Conservation (phyloP, 306 rosid species). For the Cicer bijugum region DNA sequence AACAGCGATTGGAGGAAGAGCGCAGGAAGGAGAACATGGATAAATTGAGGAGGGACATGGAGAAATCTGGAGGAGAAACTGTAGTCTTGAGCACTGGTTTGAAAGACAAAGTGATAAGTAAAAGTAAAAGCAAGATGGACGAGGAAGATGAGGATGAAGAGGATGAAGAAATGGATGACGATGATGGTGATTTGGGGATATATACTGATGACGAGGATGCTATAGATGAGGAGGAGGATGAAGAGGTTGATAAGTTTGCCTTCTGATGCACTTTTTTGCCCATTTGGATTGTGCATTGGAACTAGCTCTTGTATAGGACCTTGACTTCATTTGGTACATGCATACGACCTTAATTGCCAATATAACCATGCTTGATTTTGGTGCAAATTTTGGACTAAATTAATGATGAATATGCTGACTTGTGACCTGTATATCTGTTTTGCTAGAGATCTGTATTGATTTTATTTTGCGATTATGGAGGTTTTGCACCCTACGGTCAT, state of each 20-base stretch:
- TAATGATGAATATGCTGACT: neutral
- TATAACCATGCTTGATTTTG: conserved; percentile 12
- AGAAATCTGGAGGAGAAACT: conserved; percentile 36
- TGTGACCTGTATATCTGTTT: neutral
- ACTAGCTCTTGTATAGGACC: conserved; percentile 22
- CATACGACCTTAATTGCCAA: conserved; percentile 1
- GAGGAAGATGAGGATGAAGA: conserved; percentile 13
- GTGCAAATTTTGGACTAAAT: neutral
- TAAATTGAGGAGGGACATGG: conserved; percentile 31
- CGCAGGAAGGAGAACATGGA: conserved; percentile 60
- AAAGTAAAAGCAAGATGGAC: conserved; percentile 50
- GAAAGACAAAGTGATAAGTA: conserved; percentile 54
- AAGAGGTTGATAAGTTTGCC: conserved; percentile 26
- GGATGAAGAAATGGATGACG: conserved; percentile 25
- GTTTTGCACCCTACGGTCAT: no score
- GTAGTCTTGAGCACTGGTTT: conserved; percentile 74
- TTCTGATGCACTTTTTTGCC: conserved; percentile 2
- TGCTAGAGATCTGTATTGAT: neutral
- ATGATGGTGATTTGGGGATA: conserved; percentile 1
- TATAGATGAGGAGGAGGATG: conserved; percentile 30
- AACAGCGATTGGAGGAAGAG: conserved; percentile 78
- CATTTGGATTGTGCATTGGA: conserved; percentile 17
- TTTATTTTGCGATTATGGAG: neutral
- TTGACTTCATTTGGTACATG: conserved; percentile 34
- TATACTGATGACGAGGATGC: conserved; percentile 8